Percentiles rank a stretch among this genome's conserved stretches.
Conservation (phyloP, 345 rosid species). For the Moringa oleifera region DNA sequence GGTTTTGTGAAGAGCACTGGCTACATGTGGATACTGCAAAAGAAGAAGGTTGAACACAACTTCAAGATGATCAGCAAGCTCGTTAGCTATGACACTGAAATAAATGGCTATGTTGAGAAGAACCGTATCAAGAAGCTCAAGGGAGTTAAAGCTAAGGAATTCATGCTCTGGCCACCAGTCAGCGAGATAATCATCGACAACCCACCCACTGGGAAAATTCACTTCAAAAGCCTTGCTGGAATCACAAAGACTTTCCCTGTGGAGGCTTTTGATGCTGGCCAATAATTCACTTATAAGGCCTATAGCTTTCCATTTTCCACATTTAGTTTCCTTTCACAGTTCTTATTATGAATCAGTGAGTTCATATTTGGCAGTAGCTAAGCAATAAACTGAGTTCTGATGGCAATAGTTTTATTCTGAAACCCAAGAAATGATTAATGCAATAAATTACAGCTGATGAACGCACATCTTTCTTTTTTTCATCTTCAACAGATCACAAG, state of each 20-base stretch:
- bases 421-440: too few species aligned
- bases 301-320: not conserved
- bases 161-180: not conserved
- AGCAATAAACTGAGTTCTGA: not conserved
- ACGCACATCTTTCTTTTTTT: too few species aligned
- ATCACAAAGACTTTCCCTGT: not conserved
- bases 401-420: too few species aligned
- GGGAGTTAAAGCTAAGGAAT: not conserved
- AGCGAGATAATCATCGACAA: not conserved
- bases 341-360: too few species aligned
- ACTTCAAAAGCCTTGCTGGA: not conserved
- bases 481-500: too few species aligned
- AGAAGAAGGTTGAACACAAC: slow-evolving; percentile 44
- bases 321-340: not conserved
- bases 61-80: slow-evolving; percentile 47
- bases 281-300: too few species aligned
- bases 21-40: slow-evolving; percentile 54
- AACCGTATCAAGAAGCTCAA: not conserved
- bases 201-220: not conserved
- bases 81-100: slow-evolving; percentile 23
- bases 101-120: not conserved
- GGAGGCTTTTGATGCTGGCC: not conserved
- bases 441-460: too few species aligned
- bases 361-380: too few species aligned
- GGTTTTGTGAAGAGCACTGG: slow-evolving; percentile 46